phyloP scores from a whole-genome alignment of 257 asterid species.

The Salvia rosmarinus region DNA sequence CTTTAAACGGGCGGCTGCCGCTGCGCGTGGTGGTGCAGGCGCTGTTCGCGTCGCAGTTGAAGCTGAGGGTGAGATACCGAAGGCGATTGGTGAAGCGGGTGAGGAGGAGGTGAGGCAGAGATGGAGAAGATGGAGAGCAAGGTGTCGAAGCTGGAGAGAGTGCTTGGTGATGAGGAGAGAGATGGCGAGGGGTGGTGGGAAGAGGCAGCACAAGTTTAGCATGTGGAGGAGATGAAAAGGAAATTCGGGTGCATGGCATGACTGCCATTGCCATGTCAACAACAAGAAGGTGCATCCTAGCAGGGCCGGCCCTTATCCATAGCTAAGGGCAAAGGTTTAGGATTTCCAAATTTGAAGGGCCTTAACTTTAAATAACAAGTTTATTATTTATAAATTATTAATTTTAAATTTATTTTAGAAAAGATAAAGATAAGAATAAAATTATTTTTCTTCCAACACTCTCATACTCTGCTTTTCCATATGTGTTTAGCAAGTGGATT shows the following conservation, averaged over 20 bases:
- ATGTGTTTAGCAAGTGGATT: too few species aligned
- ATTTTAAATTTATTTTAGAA: too few species aligned
- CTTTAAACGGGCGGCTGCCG: conserved; percentile 64
- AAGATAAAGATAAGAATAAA: too few species aligned
- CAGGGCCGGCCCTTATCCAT: too few species aligned
- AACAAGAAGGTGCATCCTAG: conserved; percentile 73
- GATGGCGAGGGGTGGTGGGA: conserved; percentile 41
- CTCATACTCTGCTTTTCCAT: too few species aligned
- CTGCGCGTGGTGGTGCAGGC: conserved; percentile 71
- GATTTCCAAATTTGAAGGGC: too few species aligned
- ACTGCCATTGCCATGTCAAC: conserved; percentile 63
- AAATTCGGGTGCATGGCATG: conserved; percentile 71
- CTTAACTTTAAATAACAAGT: too few species aligned
- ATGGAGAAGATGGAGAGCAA: conserved; percentile 70
- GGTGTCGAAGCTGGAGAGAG: conserved; percentile 67
- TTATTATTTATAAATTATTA: too few species aligned
- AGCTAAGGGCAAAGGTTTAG: too few species aligned
- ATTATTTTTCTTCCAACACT: too few species aligned
- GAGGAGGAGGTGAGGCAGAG: conserved; percentile 44
- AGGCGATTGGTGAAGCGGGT: conserved; percentile 24
- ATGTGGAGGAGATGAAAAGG: conserved; percentile 94
- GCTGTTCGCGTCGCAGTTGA: conserved; percentile 60
- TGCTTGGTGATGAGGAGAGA: conserved; percentile 62
- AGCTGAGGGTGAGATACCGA: conserved; percentile 50
- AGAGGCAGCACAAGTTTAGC: conserved; percentile 46